Base-by-base conservation (phyloP, 768 basidiomycete species). In the Favolaschia claudopus region DNA sequence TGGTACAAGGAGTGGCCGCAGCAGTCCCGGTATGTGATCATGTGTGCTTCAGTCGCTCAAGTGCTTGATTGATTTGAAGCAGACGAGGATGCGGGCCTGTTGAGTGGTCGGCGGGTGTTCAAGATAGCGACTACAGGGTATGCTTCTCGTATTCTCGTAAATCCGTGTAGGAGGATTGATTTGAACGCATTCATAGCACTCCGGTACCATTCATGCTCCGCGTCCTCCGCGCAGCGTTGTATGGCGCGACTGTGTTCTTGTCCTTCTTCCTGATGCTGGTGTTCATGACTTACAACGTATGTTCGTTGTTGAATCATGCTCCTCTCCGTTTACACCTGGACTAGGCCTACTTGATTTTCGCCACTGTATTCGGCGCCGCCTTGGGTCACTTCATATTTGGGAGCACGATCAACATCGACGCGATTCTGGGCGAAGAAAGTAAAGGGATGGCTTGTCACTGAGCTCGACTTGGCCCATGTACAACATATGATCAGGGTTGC, bases 261-360 rank as follows among this genome's bases (percentile, higher is more conserved):
- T 92, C 92, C 32, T 92, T 91, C 80, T 93, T 93, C 84, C 85
- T 94, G 70, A 97, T 97, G 95, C 79, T 97, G 56, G 88, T 96
- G 36, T 95, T 94, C 75, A 96, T 97, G 95, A 96, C 95, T 5
- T 97, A 96, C 77, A 97, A 97, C 64, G 93, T 94, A 57, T 68
- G 91, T 77, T 22, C 12, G 24, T 27, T 31, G 29, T 29, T 19
- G 2, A 19, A 36, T 25, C 36, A 31, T 55, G 33, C 20, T 50
- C 13, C 20, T 44, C 17, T 27, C 36, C 7, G 36, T 19, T 10
- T 22, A 43, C 45, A 43, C 13, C 56, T 39, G 8, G 38, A 3
- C 8, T 36, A 95, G 93, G 93, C 90, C 31, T 96, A 95, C 67
- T 86, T 96, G 31, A 93, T 96, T 68, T 69, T 83, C 27, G 87